phyloP scores from a whole-genome alignment of 805 yeast genomes.

The Saturnispora silvae region DNA sequence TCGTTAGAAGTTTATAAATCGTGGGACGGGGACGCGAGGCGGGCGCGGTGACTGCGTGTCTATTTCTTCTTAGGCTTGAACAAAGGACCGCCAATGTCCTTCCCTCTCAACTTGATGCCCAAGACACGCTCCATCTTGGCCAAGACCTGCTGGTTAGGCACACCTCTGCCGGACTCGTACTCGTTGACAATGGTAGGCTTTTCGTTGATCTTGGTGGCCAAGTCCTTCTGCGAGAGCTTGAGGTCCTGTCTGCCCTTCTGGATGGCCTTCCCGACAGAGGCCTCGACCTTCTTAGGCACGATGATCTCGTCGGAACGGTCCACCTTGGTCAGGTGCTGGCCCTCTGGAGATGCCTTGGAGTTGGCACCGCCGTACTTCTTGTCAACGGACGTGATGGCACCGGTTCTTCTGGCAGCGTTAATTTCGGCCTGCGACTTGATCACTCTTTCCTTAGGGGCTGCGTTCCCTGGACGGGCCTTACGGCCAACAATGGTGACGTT shows the following conservation, averaged over 20 bases:
- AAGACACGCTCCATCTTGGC: slow-evolving; percentile 88
- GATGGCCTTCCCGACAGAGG: slow-evolving; percentile 79
- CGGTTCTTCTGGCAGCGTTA: slow-evolving; percentile 91
- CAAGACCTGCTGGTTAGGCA: slow-evolving; percentile 90
- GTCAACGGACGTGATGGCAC: slow-evolving; percentile 81
- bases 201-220: slow-evolving; percentile 91
- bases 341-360: slow-evolving; percentile 65
- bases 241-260: slow-evolving; percentile 79
- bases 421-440: slow-evolving; percentile 69
- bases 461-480: slow-evolving; percentile 75
- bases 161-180: slow-evolving; percentile 93
- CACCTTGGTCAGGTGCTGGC: slow-evolving; percentile 87
- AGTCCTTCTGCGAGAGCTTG: slow-evolving; percentile 86
- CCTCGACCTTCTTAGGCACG: slow-evolving; percentile 80
- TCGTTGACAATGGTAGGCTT: slow-evolving; percentile 93
- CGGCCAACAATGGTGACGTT: slow-evolving; percentile 79
- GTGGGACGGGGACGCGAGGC: too few relatives aligned
- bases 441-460: slow-evolving; percentile 75
- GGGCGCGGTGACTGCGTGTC: too few relatives aligned
- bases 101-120: slow-evolving; percentile 93
- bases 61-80: slow-evolving; percentile 38
- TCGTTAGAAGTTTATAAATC: too few relatives aligned
- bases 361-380: slow-evolving; percentile 77
- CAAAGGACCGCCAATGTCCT: slow-evolving; percentile 86
- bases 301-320: slow-evolving; percentile 92